phyloP scores from a whole-genome alignment of 495 filamentous ascomycete genomes.

The Neurospora sp. region DNA sequence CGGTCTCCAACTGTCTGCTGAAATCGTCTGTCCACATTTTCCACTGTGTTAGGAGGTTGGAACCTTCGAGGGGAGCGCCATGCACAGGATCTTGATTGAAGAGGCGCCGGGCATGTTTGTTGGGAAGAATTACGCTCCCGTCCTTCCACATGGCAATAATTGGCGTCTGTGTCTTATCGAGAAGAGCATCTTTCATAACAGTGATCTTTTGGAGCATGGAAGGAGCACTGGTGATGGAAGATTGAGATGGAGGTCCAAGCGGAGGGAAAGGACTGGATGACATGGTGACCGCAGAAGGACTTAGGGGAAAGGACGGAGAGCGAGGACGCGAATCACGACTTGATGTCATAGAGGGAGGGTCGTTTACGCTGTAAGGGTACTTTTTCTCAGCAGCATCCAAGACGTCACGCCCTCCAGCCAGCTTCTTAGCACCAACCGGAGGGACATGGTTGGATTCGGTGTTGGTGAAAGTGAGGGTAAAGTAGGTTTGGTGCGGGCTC shows the following conservation, averaged over 20 bases:
- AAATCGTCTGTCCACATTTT: slow-evolving; percentile 54
- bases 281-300: slow-evolving; percentile 30
- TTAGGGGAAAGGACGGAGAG: slow-evolving; percentile 26
- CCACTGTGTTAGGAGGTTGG: slow-evolving; percentile 44
- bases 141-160: slow-evolving; percentile 67
- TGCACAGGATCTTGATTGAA: slow-evolving; percentile 33
- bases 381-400: slow-evolving; percentile 27
- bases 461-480: slow-evolving; percentile 55
- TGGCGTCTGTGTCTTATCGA: slow-evolving; percentile 57
- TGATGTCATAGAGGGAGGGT: slow-evolving; percentile 35
- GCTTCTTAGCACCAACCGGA: slow-evolving; percentile 8
- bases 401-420: slow-evolving; percentile 22
- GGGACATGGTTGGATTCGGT: slow-evolving; percentile 24
- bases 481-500: slow-evolving; percentile 46
- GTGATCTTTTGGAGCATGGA: slow-evolving; percentile 54
- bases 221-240: slow-evolving; percentile 39
- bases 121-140: slow-evolving; percentile 53
- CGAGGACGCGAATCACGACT: slow-evolving; percentile 22
- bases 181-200: slow-evolving; percentile 59
- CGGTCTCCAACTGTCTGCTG: slow-evolving; percentile 36
- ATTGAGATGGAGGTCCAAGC: slow-evolving; percentile 44
- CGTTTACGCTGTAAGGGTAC: slow-evolving; percentile 22
- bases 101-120: slow-evolving; percentile 48
- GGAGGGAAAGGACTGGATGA: slow-evolving; percentile 47
- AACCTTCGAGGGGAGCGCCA: slow-evolving; percentile 32